Evolutionary conservation across 1,284 basidiomycete species (phyloP), one percentile per base, ranked within the genome.

Genomic region (Boletus semigastroideus): DNA sequence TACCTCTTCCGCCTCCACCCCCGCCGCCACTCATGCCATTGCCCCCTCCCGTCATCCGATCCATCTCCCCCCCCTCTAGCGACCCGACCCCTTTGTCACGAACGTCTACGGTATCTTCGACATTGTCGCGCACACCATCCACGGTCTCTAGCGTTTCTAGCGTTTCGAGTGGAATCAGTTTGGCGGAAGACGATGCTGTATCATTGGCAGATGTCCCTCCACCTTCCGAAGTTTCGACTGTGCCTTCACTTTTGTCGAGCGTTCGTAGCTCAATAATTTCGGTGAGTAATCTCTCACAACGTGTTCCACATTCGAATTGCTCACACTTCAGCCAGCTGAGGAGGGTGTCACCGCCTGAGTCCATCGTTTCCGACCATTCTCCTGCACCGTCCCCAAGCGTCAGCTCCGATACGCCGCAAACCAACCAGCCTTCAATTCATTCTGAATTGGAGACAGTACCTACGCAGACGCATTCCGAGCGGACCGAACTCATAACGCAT

Each of bases 361-460:
- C 54, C 0, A 61, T 69, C 9, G 71, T 74, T 1, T 65, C 72
- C 16, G 20, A 33, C 13, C 38, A 55, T n/a, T 64, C 65, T 11
- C 45, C 52, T 28, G 67, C 68, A 2, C 70, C 73, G 9, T 78
- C 84, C 2, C 72, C 80, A 38, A 76, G 78, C 42, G 73, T 87
- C 51, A 87, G 82, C 51, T 59, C 87, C 20, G 78, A 78, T 1
- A 89, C 87, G 0, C 87, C 84, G 2, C 74, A 76, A n/a, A 79
- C 79, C 13, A 76, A 79, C 52, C 71, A 65, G 1, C 83, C 80
- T 1, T 87, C 87, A 0, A 78, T 82, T 20, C 76, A 74, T 48
- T 78, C 79, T 2, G 74, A 69, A 42, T 59, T 86, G n/a, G 71
- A 76, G 42, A 87, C 86, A 0, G 66, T 79, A 19, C 69, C 73